phyloP scores from a whole-genome alignment of 441 rosid species.

The Geranium incanum region DNA sequence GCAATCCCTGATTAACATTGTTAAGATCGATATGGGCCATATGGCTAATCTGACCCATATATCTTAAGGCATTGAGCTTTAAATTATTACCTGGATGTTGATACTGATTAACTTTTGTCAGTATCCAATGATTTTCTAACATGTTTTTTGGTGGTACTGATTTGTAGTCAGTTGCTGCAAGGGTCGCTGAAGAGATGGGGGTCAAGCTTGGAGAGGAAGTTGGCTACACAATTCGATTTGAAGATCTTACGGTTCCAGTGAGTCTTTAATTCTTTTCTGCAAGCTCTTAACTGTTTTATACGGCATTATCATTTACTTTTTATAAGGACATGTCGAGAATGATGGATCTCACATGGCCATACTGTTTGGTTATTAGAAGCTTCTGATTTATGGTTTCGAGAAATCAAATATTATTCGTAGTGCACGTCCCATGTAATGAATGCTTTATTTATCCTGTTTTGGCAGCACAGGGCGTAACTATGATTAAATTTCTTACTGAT shows the following conservation, averaged over 20 bases:
- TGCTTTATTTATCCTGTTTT: constrained; percentile 24
- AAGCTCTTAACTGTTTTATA: constrained; percentile 1
- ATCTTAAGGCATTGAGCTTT: neutral
- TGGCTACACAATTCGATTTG: constrained; percentile 88
- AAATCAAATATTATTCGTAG: constrained; percentile 2
- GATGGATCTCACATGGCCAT: constrained; percentile 7
- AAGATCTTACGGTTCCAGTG: constrained; percentile 76
- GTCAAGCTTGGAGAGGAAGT: constrained; percentile 94
- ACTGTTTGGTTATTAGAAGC: constrained; percentile 8
- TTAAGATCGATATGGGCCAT: neutral
- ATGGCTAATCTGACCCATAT: neutral
- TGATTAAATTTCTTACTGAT: constrained; percentile 85
- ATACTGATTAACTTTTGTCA: neutral
- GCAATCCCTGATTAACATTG: neutral
- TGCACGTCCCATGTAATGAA: constrained; percentile 9
- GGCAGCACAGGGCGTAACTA: constrained; percentile 64
- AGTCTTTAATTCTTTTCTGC: constrained; percentile 23
- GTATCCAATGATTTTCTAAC: neutral
- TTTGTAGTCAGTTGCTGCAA: constrained; percentile 80
- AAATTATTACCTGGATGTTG: neutral
- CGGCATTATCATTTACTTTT: constrained; percentile 12
- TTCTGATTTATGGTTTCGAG: neutral
- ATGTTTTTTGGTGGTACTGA: constrained; percentile 11
- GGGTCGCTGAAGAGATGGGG: constrained; percentile 97
- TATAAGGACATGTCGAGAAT: constrained; percentile 8